Conservation (phyloP, 768 basidiomycete species). For the Rubroboletus pulcherrimus region DNA sequence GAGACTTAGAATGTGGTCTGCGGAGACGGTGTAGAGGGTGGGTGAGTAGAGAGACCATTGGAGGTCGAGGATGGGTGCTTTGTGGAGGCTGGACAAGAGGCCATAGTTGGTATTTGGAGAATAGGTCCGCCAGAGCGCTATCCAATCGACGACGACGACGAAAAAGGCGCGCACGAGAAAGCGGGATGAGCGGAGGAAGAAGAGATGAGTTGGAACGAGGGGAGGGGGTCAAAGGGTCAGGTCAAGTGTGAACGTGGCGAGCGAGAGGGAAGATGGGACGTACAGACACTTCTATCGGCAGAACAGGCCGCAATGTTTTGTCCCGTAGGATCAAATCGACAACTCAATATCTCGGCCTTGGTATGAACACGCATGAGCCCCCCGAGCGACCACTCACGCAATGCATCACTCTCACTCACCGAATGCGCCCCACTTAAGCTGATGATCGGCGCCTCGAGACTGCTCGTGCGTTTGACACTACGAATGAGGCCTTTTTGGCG, state of each 20-base stretch:
- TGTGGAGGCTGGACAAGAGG: constrained; percentile 75
- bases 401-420: constrained; percentile 42
- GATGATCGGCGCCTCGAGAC: constrained; percentile 90
- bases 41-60: constrained; percentile 82
- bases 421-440: constrained; percentile 84
- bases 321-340: constrained; percentile 92
- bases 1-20: constrained; percentile 80
- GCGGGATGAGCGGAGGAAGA: not conserved
- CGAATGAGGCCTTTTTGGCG: constrained; percentile 77
- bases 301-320: constrained; percentile 93
- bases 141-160: not conserved
- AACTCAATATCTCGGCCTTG: constrained; percentile 83
- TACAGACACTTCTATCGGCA: constrained; percentile 85
- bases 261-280: constrained; percentile 31
- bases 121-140: constrained; percentile 89
- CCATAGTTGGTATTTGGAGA: constrained; percentile 92
- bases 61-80: constrained; percentile 88
- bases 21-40: constrained; percentile 76
- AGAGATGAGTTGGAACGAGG: not conserved
- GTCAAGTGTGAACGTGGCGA: constrained; percentile 1
- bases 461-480: constrained; percentile 88
- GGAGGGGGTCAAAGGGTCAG: not conserved
- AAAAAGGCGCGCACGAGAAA: not conserved
- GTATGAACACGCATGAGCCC: not conserved
- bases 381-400: not conserved